A percentile compares a stretch with the other conserved stretches of the same genome.
Evolutionary conservation across 2,329 filamentous ascomycete species (phyloP).

Genomic region (Chrysoporthe puriensis): DNA sequence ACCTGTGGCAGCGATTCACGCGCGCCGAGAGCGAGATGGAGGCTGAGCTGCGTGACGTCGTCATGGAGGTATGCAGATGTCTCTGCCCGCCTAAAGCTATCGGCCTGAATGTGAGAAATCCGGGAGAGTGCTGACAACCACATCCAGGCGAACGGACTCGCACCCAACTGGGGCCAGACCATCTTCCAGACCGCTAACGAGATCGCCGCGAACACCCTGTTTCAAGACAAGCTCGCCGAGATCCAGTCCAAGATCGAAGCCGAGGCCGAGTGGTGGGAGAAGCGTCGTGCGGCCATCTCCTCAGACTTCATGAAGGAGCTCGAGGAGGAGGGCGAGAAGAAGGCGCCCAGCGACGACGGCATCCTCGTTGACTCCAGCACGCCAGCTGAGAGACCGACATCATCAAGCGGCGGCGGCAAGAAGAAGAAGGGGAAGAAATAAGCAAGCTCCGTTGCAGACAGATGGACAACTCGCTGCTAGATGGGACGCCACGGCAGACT

Average conservation of each 20-base stretch:
- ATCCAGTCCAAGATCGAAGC: slow-evolving; percentile 71
- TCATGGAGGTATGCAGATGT: slow-evolving; percentile 71
- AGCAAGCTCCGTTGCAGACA: neutral
- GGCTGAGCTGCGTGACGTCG: slow-evolving; percentile 91
- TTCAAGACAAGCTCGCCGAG: slow-evolving; percentile 75
- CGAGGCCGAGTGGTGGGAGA: slow-evolving; percentile 93
- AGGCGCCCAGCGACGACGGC: slow-evolving; percentile 67
- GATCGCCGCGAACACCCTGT: slow-evolving; percentile 81
- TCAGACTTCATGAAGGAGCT: slow-evolving; percentile 84
- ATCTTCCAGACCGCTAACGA: slow-evolving; percentile 99
- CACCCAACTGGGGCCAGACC: slow-evolving; percentile 84
- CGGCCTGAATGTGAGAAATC: neutral
- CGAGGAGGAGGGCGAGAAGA: slow-evolving; percentile 63
- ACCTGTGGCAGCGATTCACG: slow-evolving; percentile 90
- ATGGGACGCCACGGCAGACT: neutral
- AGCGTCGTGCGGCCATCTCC: slow-evolving; percentile 73
- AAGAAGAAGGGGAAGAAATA: slow-evolving; percentile 71
- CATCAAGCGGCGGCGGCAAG: slow-evolving; percentile 44
- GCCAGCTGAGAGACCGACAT: slow-evolving; percentile 39
- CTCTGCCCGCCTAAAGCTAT: neutral
- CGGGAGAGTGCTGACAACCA: neutral
- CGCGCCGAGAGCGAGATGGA: slow-evolving; percentile 97
- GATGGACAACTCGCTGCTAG: neutral
- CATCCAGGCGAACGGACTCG: slow-evolving; percentile 82
- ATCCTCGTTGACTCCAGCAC: slow-evolving; percentile 72